Evolutionary conservation across 768 basidiomycete genomes (phyloP).

Genomic region (Mycena rosella): DNA sequence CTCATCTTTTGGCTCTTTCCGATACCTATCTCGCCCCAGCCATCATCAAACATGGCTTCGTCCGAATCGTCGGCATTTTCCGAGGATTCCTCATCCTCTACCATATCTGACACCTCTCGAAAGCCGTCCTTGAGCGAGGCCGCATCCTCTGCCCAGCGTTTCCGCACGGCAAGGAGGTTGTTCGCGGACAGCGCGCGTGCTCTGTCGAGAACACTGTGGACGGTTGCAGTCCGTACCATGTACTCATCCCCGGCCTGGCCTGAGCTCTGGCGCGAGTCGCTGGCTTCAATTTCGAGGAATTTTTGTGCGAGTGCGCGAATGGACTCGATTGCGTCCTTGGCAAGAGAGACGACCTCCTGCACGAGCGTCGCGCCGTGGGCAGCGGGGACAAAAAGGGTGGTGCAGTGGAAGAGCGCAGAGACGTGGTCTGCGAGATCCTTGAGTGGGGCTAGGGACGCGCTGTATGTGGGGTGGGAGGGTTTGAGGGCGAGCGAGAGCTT

Average conservation of each 20-base stretch:
- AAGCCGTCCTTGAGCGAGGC: slow-evolving; percentile 73
- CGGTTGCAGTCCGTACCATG: slow-evolving; percentile 66
- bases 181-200: slow-evolving; percentile 66
- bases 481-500: slow-evolving; percentile 75
- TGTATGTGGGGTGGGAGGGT: slow-evolving; percentile 65
- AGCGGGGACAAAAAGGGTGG: slow-evolving; percentile 54
- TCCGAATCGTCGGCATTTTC: slow-evolving; percentile 48
- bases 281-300: slow-evolving; percentile 53
- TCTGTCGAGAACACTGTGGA: slow-evolving; percentile 71
- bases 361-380: slow-evolving; percentile 61
- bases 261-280: slow-evolving; percentile 35
- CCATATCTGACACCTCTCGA: slow-evolving; percentile 68
- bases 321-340: slow-evolving; percentile 58
- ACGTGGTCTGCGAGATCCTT: slow-evolving; percentile 65
- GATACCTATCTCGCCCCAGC: slow-evolving; percentile 76
- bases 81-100: slow-evolving; percentile 51
- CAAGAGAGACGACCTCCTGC: slow-evolving; percentile 57
- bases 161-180: slow-evolving; percentile 70
- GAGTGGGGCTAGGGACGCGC: slow-evolving; percentile 64
- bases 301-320: slow-evolving; percentile 58
- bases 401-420: slow-evolving; percentile 65
- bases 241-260: slow-evolving; percentile 58
- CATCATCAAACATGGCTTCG: slow-evolving; percentile 54
- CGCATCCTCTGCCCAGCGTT: slow-evolving; percentile 63
- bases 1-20: slow-evolving; percentile 60